Evolutionary conservation across 2,329 filamentous ascomycete genomes (phyloP), one percentile per base, ranked within the genome.

Genomic region (Arthroderma sp.): DNA sequence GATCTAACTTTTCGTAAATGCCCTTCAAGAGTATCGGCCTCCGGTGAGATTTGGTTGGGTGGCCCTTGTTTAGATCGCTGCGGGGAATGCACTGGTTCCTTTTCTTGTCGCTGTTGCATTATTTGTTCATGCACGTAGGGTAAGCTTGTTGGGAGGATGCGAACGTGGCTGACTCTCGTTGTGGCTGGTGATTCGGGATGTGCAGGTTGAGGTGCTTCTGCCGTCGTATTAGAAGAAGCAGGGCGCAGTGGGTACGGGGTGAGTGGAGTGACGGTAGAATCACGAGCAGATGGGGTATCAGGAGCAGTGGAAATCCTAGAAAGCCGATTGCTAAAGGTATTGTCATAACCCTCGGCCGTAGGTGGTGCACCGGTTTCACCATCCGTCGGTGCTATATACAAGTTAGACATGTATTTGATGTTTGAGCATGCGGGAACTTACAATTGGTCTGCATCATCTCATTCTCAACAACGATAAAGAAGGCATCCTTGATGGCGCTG

Each of bases 401-500:
- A 11, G 37, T 49, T 38, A 49, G 33, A 7, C 32, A 11, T 36
- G 9, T 9, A 36, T 9, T 9, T 9, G 11, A 3, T 36, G 11
- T 9, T 9, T 11, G 3, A 29, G 36, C 10, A 27, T 5, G 29
- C 15, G 36, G 36, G 8, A 31, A 78, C 85, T 78, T 71, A 93
- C 86, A 87, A 62, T 87, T 94, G 45, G 81, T 82, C 62, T 88
- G 84, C 88, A 96, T 96, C 61, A 96, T 77, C 63, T 95, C 91
- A 61, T 96, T 96, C 65, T 98, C 91, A 43, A 89, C 80, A 28
- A 98, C 86, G 62, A 98, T 98, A 66, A 95, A 81, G 68, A 96
- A 98, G 1, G 91, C 91, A 66, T 98, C 91, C 68, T 98, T 98
- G 71, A 98, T 95, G 7, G 91, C 88, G 47, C 88, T 96, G 8